These are phyloP conservation scores for Fusarium begoniae DNA, from an alignment of 2,329 filamentous ascomycete species.

Conservation along the genomic window DNA sequence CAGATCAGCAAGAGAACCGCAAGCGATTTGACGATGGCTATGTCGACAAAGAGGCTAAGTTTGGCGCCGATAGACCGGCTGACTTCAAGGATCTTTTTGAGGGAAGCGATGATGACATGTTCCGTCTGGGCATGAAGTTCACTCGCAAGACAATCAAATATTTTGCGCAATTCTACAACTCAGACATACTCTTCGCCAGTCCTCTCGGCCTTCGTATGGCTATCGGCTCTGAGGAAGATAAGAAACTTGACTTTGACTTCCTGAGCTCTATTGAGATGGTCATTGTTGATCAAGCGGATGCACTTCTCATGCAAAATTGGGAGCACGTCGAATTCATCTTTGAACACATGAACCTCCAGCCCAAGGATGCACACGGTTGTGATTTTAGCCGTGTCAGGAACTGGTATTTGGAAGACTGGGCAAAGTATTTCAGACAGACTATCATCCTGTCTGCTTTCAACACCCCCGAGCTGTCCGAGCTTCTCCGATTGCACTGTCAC, in stretches of 20 bases:
- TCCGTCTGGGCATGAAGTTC: slow-evolving; percentile 94
- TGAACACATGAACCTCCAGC: slow-evolving; percentile 88
- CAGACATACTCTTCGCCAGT: slow-evolving; percentile 92
- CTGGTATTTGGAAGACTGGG: slow-evolving; percentile 93
- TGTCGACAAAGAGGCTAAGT: slow-evolving; percentile 69
- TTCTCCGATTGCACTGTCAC: slow-evolving; percentile 78
- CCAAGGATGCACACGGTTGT: slow-evolving; percentile 88
- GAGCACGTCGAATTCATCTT: slow-evolving; percentile 94
- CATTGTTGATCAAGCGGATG: slow-evolving; percentile 90
- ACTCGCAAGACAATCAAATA: slow-evolving; percentile 95
- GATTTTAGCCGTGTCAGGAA: slow-evolving; percentile 90
- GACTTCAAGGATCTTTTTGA: slow-evolving; percentile 92
- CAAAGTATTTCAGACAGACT: slow-evolving; percentile 84
- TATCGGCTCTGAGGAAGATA: slow-evolving; percentile 78
- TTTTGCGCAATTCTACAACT: slow-evolving; percentile 95
- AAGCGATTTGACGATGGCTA: slow-evolving; percentile 91
- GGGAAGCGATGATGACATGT: slow-evolving; percentile 97
- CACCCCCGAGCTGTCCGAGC: slow-evolving; percentile 85
- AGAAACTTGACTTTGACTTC: slow-evolving; percentile 83
- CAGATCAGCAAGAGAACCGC: slow-evolving; percentile 94
- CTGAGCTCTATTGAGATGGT: slow-evolving; percentile 92
- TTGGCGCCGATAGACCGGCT: slow-evolving; percentile 78
- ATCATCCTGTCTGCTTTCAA: slow-evolving; percentile 83
- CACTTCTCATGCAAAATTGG: slow-evolving; percentile 98
- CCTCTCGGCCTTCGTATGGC: slow-evolving; percentile 90